A percentile compares a stretch with the other conserved stretches of the same genome.
These are phyloP conservation scores for Oxyria digyna DNA, from an alignment of 148 eudicot species.

Conservation along the genomic window DNA sequence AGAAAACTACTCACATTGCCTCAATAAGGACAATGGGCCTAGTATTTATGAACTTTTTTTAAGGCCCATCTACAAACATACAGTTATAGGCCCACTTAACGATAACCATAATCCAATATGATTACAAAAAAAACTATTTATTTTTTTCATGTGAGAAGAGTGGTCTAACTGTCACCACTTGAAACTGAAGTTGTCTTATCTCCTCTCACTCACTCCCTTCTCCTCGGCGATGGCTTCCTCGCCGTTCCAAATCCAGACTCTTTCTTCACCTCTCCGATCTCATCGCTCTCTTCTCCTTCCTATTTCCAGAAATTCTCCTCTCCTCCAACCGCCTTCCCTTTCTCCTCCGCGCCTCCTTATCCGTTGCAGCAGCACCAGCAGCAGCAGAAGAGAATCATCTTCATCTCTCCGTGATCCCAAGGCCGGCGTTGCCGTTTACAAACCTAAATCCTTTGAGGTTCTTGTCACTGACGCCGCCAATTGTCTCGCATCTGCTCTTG, in stretches of 20 bases:
- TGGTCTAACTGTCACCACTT: constrained; percentile 1
- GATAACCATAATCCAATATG: neutral
- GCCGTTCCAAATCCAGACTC: constrained; percentile 4
- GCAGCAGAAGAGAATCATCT: constrained; percentile 27
- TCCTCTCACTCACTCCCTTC: neutral
- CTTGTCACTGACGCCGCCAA: constrained; percentile 75
- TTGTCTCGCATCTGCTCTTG: constrained; percentile 53
- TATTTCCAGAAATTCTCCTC: constrained; percentile 8
- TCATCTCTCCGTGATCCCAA: constrained; percentile 22
- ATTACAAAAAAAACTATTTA: neutral
- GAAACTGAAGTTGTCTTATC: neutral
- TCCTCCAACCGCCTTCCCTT: neutral
- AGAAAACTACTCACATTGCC: too few relatives aligned
- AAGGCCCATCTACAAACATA: too few relatives aligned
- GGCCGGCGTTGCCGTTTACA: constrained; percentile 70
- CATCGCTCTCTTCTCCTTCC: constrained; percentile 10
- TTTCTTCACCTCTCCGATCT: constrained; percentile 4
- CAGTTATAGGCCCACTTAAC: too few relatives aligned
- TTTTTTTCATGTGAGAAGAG: neutral
- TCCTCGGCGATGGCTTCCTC: constrained; percentile 3
- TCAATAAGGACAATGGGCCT: too few relatives aligned
- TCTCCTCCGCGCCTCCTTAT: constrained; percentile 13
- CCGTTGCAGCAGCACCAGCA: constrained; percentile 9
- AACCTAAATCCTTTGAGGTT: constrained; percentile 81
- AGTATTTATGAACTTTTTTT: too few relatives aligned